Evolutionary conservation across 2,329 filamentous ascomycete species (phyloP).

Genomic region (Fusarium nanum): DNA sequence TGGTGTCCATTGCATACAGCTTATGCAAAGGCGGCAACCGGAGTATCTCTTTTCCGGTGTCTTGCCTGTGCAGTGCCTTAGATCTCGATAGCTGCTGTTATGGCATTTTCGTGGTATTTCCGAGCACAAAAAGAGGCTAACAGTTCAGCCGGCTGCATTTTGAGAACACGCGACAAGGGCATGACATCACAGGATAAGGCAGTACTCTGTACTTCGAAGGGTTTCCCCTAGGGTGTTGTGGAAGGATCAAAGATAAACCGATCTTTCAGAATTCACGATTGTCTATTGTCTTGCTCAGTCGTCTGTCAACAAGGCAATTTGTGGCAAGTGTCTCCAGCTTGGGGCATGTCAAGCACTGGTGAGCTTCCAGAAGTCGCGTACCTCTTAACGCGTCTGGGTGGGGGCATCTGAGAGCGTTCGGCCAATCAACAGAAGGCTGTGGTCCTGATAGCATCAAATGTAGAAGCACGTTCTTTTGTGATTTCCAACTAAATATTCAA

Average conservation of each 20-base stretch:
- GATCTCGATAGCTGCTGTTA: not conserved
- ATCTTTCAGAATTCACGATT: not conserved
- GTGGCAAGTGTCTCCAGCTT: not conserved
- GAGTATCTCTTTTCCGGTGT: not conserved
- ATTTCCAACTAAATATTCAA: too few species aligned
- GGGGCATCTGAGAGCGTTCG: not conserved
- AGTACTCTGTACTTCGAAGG: not conserved
- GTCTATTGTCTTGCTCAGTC: not conserved
- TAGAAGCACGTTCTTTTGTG: too few species aligned
- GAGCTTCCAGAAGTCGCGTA: not conserved
- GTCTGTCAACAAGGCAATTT: not conserved
- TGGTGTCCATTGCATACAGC: not conserved
- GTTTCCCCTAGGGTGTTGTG: not conserved
- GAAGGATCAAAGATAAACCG: not conserved
- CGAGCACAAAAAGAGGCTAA: not conserved
- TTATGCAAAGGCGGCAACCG: not conserved
- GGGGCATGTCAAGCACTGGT: not conserved
- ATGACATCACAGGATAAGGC: not conserved
- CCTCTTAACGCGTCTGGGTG: not conserved
- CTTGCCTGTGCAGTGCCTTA: not conserved
- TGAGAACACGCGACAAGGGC: not conserved
- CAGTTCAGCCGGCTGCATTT: not conserved
- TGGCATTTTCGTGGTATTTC: not conserved
- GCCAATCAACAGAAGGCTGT: not conserved
- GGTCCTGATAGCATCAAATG: rapidly evolving